These are phyloP conservation scores for Polyrhizophydium stewartii DNA, from an alignment of 371 early-diverging fungal genomes.

Conservation along the genomic window DNA sequence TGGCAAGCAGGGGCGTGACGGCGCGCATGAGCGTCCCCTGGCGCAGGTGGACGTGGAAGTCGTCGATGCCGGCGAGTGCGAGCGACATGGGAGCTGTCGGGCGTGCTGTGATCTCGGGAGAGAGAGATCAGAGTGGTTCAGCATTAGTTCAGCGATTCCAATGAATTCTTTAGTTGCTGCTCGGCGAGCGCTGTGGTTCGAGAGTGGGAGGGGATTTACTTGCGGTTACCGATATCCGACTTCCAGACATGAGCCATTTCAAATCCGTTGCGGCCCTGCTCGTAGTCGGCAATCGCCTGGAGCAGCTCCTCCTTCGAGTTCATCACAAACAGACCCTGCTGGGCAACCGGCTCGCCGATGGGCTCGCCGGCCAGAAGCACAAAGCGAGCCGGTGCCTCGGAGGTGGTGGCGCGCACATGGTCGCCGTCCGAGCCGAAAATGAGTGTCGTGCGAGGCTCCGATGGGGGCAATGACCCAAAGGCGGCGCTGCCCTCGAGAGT, in stretches of 20 bases:
- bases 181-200: too few relatives aligned
- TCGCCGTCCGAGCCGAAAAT: conserved; percentile 26
- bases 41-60: conserved; percentile 93
- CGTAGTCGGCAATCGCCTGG: conserved; percentile 41
- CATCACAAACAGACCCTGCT: conserved; percentile 50
- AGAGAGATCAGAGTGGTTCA: too few relatives aligned
- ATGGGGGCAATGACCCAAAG: conserved; percentile 25
- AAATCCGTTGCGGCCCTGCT: conserved; percentile 38
- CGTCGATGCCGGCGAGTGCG: too few relatives aligned
- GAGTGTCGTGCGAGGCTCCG: conserved; percentile 24
- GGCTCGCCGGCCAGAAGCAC: conserved; percentile 37
- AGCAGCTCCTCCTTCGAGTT: conserved; percentile 32
- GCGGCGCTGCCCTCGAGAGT: conserved; percentile 54
- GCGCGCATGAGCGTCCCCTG: conserved; percentile 89
- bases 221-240: conserved; percentile 14
- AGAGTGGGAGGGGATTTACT: too few relatives aligned
- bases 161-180: too few relatives aligned
- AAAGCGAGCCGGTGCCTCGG: conserved; percentile 14
- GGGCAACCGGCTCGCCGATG: conserved; percentile 22
- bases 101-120: too few relatives aligned
- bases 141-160: too few relatives aligned
- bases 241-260: conserved; percentile 21
- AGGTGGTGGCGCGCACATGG: conserved; percentile 14
- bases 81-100: too few relatives aligned
- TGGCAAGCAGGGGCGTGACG: conserved; percentile 75